Evolutionary conservation across 2,329 filamentous ascomycete species (phyloP), one percentile per base, ranked within the genome.

Genomic region (Aspergillus sp.): DNA sequence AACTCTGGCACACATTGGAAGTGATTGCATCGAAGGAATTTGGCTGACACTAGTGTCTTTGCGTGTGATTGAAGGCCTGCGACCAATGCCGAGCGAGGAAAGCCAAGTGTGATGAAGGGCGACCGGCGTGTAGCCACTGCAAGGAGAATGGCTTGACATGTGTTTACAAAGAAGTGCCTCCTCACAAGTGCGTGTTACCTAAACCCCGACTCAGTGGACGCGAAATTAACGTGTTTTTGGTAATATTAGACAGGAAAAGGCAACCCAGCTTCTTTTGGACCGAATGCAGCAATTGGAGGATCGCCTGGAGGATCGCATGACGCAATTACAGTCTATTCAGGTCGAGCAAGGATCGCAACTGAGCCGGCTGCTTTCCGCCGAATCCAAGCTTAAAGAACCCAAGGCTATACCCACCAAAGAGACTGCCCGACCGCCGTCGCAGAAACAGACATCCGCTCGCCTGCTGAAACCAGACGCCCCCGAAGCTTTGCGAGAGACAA

Each of bases 61-160:
- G 11, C n/a, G 29, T 19, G 1, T 13, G 9, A 19, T 41, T 45
- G 11, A 50, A 95, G 84, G 93, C 93, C 32, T 98, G 93, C 67
- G 90, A 95, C 59, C 88, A 85, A 65, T 95, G 90, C 67, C 83
- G 90, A 46, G 79, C 86, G 48, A 78, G 91, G 33, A 95, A 95
- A 67, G 89, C 89, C 10, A 95, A 95, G 68, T 95, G 90, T 63
- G 89, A 95, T 57, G 90, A 95, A 71, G 83, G 83, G 8, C 83
- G 86, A 52, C 90, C 86, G 2, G 85, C 86, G 57, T 91, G 89
- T 61, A 88, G 85, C 33, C 82, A 83, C 57, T 98, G 93, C 65
- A 86, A 85, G 57, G 90, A 97, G 54, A 94, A 94, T 62, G 83
- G 79, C 52, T 77, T 89, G 29, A 77, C 83, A 42, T 98, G 88